A percentile compares a stretch with the other conserved stretches of the same genome.
Conservation (phyloP, 2,329 filamentous ascomycete genomes). For the Pseudogymnoascus sp. region DNA sequence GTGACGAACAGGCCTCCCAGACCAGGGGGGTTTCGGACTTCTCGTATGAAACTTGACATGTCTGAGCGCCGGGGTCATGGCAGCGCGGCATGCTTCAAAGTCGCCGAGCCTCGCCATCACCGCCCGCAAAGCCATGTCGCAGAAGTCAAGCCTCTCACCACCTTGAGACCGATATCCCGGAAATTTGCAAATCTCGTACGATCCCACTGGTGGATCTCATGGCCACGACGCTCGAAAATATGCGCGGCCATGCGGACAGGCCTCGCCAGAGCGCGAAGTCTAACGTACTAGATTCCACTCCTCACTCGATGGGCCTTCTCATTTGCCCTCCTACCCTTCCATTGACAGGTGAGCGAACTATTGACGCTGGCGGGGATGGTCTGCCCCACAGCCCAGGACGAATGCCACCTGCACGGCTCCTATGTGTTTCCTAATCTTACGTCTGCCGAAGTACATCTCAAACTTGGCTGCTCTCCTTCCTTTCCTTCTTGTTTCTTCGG, state of each 20-base stretch:
- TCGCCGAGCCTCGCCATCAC: constrained; percentile 6
- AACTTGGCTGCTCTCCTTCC: not conserved
- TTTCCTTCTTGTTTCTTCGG: not conserved
- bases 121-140: not conserved
- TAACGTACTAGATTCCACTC: constrained; percentile 3
- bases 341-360: not conserved
- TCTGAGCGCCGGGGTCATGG: constrained; percentile 4
- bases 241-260: not conserved
- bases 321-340: not conserved
- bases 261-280: constrained; percentile 6
- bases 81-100: not conserved
- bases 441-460: not conserved
- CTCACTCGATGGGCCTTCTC: not conserved
- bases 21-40: constrained; percentile 3
- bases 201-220: not conserved
- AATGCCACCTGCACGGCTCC: not conserved
- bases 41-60: constrained; percentile 7
- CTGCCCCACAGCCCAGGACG: not conserved
- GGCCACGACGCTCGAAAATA: not conserved
- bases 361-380: not conserved
- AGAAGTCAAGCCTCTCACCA: constrained; percentile 4
- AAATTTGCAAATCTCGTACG: constrained; percentile 1
- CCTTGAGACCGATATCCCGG: constrained; percentile 1
- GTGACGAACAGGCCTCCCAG: not conserved
- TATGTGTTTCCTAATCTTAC: constrained; percentile 2